phyloP scores from a whole-genome alignment of 2,329 filamentous ascomycete species.

The Claviceps sp. region DNA sequence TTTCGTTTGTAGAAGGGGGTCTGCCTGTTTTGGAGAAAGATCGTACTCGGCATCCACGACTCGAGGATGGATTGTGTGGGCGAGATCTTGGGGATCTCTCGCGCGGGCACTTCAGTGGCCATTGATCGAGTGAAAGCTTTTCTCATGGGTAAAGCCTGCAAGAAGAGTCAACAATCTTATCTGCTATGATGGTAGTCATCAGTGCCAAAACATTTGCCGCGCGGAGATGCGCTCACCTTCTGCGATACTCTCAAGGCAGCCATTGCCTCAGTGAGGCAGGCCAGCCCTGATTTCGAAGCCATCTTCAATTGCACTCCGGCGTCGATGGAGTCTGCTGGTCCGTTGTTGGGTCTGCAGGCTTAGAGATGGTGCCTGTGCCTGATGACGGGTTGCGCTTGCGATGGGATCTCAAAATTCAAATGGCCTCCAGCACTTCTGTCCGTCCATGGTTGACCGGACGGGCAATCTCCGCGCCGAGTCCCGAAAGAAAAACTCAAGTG shows the following conservation, averaged over 20 bases:
- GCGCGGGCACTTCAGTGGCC: slow-evolving; percentile 37
- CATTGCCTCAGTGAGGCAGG: slow-evolving; percentile 40
- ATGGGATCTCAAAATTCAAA: slow-evolving; percentile 13
- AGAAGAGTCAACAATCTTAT: not conserved
- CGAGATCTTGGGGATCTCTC: slow-evolving; percentile 23
- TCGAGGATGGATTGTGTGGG: slow-evolving; percentile 22
- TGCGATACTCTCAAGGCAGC: slow-evolving; percentile 32
- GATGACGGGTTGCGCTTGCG: slow-evolving; percentile 2
- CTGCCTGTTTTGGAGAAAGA: not conserved
- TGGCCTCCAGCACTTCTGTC: slow-evolving; percentile 11
- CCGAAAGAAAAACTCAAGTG: slow-evolving; percentile 10
- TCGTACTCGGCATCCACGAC: slow-evolving; percentile 32
- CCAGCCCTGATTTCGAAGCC: slow-evolving; percentile 26
- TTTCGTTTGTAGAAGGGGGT: not conserved
- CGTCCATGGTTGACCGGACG: slow-evolving; percentile 3
- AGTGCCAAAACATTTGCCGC: not conserved
- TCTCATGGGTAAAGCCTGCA: slow-evolving; percentile 20
- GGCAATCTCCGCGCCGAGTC: slow-evolving; percentile 14
- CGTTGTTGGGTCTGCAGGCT: not conserved
- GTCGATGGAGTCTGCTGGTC: not conserved
- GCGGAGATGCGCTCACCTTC: slow-evolving; percentile 14
- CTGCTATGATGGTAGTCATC: not conserved
- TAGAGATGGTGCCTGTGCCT: slow-evolving; percentile 5
- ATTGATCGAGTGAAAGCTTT: slow-evolving; percentile 38
- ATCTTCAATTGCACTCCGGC: slow-evolving; percentile 1